These are phyloP conservation scores for Rauvolfia tetraphylla DNA, from an alignment of 257 asterid genomes.

Conservation along the genomic window DNA sequence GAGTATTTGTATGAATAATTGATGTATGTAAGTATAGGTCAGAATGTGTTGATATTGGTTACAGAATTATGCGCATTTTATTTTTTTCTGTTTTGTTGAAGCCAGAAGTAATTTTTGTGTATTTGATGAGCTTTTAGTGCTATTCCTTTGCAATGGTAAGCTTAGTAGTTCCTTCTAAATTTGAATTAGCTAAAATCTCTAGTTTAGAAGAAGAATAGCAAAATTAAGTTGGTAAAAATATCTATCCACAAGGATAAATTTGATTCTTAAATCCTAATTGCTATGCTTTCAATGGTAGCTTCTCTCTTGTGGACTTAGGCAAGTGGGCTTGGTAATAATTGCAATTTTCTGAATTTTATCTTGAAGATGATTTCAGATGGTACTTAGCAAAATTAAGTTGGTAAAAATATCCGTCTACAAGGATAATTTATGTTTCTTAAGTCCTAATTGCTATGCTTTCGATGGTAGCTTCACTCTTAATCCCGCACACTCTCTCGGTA, in stretches of 20 bases:
- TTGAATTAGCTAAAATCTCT: background rate
- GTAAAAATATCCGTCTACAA: too few relatives aligned
- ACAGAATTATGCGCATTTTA: background rate
- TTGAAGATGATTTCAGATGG: background rate
- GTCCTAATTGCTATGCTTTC: too few relatives aligned
- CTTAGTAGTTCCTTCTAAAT: background rate
- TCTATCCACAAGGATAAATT: background rate
- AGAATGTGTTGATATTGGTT: background rate
- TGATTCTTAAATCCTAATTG: background rate
- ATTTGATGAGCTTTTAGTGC: background rate
- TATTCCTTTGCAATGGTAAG: background rate
- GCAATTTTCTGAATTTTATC: background rate
- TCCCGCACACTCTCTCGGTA: too few relatives aligned
- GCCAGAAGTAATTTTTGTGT: background rate
- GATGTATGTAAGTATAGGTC: too few relatives aligned
- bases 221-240: background rate
- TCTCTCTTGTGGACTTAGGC: too few relatives aligned
- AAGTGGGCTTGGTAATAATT: background rate
- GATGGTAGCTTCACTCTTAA: too few relatives aligned
- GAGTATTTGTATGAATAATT: background rate
- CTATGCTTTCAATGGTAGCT: background rate
- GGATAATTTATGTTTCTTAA: too few relatives aligned
- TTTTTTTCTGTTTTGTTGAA: background rate
- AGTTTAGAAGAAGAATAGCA: background rate
- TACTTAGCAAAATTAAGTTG: too few relatives aligned